A percentile compares a stretch with the other conserved stretches of the same genome.
phyloP scores from a whole-genome alignment of 139 green algal species.

The Asterochloris sp. region DNA sequence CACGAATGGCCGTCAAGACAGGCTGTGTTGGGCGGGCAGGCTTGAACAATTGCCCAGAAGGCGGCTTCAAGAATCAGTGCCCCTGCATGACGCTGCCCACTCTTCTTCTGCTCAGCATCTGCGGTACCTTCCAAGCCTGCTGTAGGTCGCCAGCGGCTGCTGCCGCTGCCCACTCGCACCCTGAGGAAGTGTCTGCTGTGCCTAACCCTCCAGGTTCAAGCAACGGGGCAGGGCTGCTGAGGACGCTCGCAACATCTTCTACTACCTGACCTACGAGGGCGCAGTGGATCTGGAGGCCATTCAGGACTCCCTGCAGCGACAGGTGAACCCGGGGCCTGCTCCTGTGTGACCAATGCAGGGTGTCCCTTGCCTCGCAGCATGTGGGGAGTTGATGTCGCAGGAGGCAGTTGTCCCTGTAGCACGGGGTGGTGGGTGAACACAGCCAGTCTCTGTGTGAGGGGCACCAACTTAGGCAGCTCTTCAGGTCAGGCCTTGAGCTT shows the following conservation, averaged over 20 bases:
- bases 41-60: no score
- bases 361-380: neutral
- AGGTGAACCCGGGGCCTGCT: neutral
- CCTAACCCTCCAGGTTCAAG: constrained; percentile 49
- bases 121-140: no score
- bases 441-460: neutral
- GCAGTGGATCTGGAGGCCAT: constrained; percentile 55
- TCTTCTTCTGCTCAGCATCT: no score
- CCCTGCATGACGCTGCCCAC: no score
- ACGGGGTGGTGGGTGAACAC: no score
- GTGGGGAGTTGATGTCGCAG: neutral
- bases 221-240: constrained; percentile 63
- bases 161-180: no score
- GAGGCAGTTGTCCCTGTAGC: no score
- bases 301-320: constrained; percentile 13
- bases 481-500: neutral
- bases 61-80: no score
- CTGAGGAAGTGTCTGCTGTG: neutral
- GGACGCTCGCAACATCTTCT: constrained; percentile 65
- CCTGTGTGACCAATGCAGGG: no score
- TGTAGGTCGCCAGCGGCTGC: no score
- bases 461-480: constrained; percentile 7
- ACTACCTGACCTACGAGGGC: constrained; percentile 87
- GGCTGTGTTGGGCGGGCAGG: no score
- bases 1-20: no score